phyloP scores from a whole-genome alignment of 148 eudicot genomes.

The Cornus florida region DNA sequence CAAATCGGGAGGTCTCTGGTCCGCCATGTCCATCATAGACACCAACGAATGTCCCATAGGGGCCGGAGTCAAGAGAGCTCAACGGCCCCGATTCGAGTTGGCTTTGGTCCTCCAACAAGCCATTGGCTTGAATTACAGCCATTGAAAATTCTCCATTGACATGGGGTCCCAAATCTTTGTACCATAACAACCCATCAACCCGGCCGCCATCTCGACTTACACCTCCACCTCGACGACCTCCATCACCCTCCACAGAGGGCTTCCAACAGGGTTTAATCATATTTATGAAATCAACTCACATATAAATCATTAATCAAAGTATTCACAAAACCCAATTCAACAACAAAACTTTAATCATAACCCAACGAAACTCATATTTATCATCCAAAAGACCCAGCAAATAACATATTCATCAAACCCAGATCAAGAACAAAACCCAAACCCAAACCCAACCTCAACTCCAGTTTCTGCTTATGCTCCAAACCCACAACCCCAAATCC shows the following conservation, averaged over 20 bases:
- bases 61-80: slow-evolving; percentile 46
- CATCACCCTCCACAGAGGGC: slow-evolving; percentile 47
- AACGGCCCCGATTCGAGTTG: slow-evolving; percentile 74
- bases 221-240: slow-evolving; percentile 34
- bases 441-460: slow-evolving; percentile 24
- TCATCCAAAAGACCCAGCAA: slow-evolving; percentile 51
- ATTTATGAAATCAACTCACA: slow-evolving; percentile 16
- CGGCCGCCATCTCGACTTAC: slow-evolving; percentile 27
- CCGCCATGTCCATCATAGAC: slow-evolving; percentile 95
- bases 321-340: slow-evolving; percentile 3
- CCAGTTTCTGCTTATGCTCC: slow-evolving; percentile 37
- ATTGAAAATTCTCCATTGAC: slow-evolving; percentile 73
- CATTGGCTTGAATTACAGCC: slow-evolving; percentile 83
- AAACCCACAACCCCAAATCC: slow-evolving; percentile 37
- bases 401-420: slow-evolving; percentile 24
- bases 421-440: slow-evolving; percentile 10
- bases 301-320: not conserved
- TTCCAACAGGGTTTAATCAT: slow-evolving; percentile 78
- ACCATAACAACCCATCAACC: slow-evolving; percentile 70
- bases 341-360: not conserved
- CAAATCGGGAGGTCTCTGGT: slow-evolving; percentile 64
- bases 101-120: slow-evolving; percentile 70
- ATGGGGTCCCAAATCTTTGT: slow-evolving; percentile 70
- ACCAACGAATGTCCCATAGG: slow-evolving; percentile 77
- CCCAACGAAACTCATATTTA: not conserved